Evolutionary conservation across 257 asterid species (phyloP).

Genomic region (Ocimum tenuiflorum): DNA sequence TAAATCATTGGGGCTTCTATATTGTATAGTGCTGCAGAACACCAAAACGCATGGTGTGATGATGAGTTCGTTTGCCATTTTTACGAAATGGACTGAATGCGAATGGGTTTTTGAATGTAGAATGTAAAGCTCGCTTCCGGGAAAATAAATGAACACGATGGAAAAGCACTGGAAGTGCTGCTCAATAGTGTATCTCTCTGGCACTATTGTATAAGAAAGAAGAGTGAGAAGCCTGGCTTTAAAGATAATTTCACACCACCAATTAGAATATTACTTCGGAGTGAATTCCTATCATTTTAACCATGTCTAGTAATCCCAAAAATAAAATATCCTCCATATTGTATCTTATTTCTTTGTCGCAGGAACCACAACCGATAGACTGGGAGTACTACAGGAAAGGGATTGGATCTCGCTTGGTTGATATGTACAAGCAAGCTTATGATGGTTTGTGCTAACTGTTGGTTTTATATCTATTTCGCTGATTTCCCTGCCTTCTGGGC

Average conservation of each 20-base stretch:
- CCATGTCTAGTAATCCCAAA: no score
- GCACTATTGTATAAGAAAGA: not conserved
- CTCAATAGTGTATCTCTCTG: no score
- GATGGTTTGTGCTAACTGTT: slow-evolving; percentile 41
- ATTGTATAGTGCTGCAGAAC: no score
- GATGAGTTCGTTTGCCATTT: not conserved
- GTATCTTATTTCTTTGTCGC: not conserved
- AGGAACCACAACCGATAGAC: slow-evolving; percentile 94
- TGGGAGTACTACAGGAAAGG: slow-evolving; percentile 95
- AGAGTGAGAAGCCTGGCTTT: not conserved
- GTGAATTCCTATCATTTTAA: no score
- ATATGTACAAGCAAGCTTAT: slow-evolving; percentile 87
- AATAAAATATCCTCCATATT: no score
- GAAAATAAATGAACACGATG: not conserved
- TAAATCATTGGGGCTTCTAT: no score
- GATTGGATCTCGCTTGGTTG: slow-evolving; percentile 86
- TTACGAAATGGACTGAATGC: not conserved
- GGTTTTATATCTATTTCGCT: not conserved
- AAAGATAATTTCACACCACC: not conserved
- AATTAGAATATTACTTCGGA: not conserved
- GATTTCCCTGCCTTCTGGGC: slow-evolving; percentile 1
- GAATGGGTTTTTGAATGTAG: not conserved
- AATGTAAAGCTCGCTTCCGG: not conserved
- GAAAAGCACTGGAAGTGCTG: no score
- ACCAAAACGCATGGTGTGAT: no score